Conservation (phyloP, 352 stramenopile genomes). For the Peronospora destructor region DNA sequence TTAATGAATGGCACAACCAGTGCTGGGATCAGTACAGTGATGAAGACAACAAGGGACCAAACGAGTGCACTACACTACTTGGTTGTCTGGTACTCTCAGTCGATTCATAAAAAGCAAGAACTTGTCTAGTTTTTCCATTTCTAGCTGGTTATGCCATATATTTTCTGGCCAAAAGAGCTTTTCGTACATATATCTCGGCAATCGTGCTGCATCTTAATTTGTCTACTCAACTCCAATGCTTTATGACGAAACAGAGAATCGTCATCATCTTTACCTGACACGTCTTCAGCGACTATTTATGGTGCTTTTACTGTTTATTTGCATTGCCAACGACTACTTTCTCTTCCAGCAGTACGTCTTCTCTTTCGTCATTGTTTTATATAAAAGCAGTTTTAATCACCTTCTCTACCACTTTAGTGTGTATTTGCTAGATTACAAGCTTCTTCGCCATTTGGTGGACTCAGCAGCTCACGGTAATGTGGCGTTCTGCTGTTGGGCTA, state of each 20-base stretch:
- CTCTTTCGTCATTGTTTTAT: not conserved
- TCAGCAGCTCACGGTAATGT: slow-evolving; percentile 49
- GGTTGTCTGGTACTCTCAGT: too few relatives aligned
- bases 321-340: slow-evolving; percentile 46
- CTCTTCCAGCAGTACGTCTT: slow-evolving; percentile 46
- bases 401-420: slow-evolving; percentile 7
- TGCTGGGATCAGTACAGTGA: slow-evolving; percentile 14
- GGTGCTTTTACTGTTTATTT: slow-evolving; percentile 39
- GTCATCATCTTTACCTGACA: slow-evolving; percentile 3
- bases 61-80: too few relatives aligned
- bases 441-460: slow-evolving; percentile 61
- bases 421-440: slow-evolving; percentile 27
- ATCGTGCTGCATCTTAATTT: not conserved
- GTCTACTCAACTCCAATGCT: slow-evolving; percentile 10
- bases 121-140: too few relatives aligned
- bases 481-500: slow-evolving; percentile 47
- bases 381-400: slow-evolving; percentile 1
- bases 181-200: too few relatives aligned
- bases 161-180: too few relatives aligned
- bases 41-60: too few relatives aligned
- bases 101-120: too few relatives aligned
- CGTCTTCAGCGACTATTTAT: slow-evolving; percentile 37
- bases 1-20: slow-evolving; percentile 41
- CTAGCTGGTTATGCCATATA: not conserved
- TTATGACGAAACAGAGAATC: slow-evolving; percentile 5